These are phyloP conservation scores for Flaveria trinervia DNA, from an alignment of 129 eudicot species.

Conservation along the genomic window DNA sequence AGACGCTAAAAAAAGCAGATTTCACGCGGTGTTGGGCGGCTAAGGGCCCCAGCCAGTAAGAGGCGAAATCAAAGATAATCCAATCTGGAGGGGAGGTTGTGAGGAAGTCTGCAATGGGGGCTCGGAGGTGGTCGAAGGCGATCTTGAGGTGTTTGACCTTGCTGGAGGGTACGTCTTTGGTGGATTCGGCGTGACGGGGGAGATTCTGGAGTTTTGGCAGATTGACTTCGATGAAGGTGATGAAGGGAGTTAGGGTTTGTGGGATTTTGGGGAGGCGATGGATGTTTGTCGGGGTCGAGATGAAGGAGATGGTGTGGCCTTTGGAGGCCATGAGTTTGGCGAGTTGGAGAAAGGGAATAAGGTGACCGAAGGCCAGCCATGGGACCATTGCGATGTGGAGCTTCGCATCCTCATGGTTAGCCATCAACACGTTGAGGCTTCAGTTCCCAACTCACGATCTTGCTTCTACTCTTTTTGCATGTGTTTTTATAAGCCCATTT, in stretches of 20 bases:
- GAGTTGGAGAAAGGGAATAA: constrained; percentile 25
- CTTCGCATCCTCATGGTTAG: not conserved
- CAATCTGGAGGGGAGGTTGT: constrained; percentile 32
- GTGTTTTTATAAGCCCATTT: no score
- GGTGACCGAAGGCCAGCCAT: constrained; percentile 38
- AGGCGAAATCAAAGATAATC: constrained; percentile 27
- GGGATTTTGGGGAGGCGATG: constrained; percentile 26
- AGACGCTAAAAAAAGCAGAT: constrained; percentile 11
- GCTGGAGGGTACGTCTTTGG: constrained; percentile 25
- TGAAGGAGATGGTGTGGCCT: constrained; percentile 35
- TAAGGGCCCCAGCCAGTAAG: constrained; percentile 25
- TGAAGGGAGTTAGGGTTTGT: constrained; percentile 22
- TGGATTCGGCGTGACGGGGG: constrained; percentile 21
- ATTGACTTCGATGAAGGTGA: constrained; percentile 7
- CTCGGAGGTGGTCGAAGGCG: constrained; percentile 35
- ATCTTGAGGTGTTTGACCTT: constrained; percentile 34
- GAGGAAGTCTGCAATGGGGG: constrained; percentile 21
- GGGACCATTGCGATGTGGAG: constrained; percentile 37
- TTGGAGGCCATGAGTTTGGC: constrained; percentile 32
- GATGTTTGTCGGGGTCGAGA: constrained; percentile 31
- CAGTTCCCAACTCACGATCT: no score
- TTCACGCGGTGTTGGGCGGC: constrained; percentile 20
- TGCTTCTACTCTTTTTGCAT: no score
- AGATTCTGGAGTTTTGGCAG: constrained; percentile 18
- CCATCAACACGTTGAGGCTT: not conserved